Conservation (phyloP, 2,329 filamentous ascomycete species). For the Colletotrichum higginsianum region DNA sequence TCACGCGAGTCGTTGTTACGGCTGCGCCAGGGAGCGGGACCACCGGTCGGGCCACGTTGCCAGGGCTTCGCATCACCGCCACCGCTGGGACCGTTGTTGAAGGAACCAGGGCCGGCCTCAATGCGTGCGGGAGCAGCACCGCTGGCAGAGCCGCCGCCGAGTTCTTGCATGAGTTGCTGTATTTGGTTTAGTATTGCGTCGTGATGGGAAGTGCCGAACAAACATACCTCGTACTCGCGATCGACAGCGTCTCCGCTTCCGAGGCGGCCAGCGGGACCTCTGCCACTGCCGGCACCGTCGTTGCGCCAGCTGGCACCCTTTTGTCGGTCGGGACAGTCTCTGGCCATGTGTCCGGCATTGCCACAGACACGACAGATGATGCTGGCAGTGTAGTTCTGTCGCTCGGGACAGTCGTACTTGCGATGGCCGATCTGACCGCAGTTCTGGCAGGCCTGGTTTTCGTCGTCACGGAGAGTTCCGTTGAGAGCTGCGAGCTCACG, state of each 20-base stretch:
- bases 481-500: constrained; percentile 98
- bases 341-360: constrained; percentile 97
- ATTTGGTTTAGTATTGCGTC: constrained; percentile 56
- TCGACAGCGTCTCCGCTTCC: constrained; percentile 88
- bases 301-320: constrained; percentile 94
- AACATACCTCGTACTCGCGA: constrained; percentile 91
- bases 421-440: constrained; percentile 98
- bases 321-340: constrained; percentile 96
- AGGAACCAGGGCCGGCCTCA: constrained; percentile 82
- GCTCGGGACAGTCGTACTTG: constrained; percentile 98
- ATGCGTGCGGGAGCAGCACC: constrained; percentile 82
- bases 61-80: constrained; percentile 83
- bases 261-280: constrained; percentile 71
- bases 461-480: constrained; percentile 98
- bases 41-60: constrained; percentile 88
- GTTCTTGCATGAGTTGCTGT: constrained; percentile 97
- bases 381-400: constrained; percentile 98
- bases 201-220: not conserved
- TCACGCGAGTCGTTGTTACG: constrained; percentile 68
- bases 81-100: constrained; percentile 66
- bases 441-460: constrained; percentile 99
- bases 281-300: constrained; percentile 67
- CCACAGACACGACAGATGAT: constrained; percentile 99
- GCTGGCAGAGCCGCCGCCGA: constrained; percentile 80
- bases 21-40: constrained; percentile 84